phyloP scores from a whole-genome alignment of 768 basidiomycete species.

The Amanita rubescens region DNA sequence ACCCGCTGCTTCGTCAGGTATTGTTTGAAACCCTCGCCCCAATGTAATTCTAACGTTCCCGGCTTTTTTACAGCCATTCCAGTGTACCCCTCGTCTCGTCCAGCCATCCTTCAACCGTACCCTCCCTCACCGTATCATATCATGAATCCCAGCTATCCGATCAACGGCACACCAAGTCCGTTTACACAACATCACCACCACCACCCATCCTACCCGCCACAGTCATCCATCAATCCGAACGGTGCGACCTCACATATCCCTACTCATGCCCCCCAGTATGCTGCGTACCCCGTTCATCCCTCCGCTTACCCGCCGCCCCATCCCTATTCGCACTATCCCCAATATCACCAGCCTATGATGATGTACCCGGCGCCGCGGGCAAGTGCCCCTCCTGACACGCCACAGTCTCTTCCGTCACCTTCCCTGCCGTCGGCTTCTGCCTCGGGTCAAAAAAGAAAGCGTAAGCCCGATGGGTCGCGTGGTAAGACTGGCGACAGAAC shows the following conservation, averaged over 20 bases:
- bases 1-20: neutral
- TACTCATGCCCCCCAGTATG: constrained; percentile 37
- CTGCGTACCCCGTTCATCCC: constrained; percentile 47
- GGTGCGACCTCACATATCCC: constrained; percentile 32
- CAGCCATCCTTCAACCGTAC: constrained; percentile 47
- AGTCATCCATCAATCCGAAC: constrained; percentile 24
- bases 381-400: constrained; percentile 27
- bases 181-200: constrained; percentile 30
- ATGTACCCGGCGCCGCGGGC: constrained; percentile 50
- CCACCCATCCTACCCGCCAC: constrained; percentile 26
- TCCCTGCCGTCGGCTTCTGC: constrained; percentile 24
- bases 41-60: neutral
- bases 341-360: constrained; percentile 65
- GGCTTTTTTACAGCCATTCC: constrained; percentile 10
- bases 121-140: constrained; percentile 45
- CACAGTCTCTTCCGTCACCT: constrained; percentile 27
- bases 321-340: constrained; percentile 54
- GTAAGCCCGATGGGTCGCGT: constrained; percentile 35
- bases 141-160: constrained; percentile 68
- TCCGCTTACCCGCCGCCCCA: constrained; percentile 42
- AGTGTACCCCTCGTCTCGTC: constrained; percentile 24
- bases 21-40: neutral
- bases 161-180: constrained; percentile 40
- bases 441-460: constrained; percentile 54
- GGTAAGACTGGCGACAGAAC: constrained; percentile 39